These are phyloP conservation scores for Linum lewisii DNA, from an alignment of 345 rosid genomes.

Conservation along the genomic window DNA sequence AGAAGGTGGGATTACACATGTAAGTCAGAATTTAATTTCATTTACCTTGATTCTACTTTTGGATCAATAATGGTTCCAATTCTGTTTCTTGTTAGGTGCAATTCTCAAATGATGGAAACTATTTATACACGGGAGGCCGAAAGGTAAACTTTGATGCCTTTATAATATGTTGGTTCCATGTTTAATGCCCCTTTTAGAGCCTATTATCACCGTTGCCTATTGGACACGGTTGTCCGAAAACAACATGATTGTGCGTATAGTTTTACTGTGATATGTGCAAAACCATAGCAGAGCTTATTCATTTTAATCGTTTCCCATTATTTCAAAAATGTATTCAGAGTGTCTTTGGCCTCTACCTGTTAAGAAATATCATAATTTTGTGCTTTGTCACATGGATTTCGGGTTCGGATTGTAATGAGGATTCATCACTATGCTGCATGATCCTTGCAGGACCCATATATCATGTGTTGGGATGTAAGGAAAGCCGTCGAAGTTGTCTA, in stretches of 20 bases:
- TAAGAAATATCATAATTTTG: not conserved
- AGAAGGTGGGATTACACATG: constrained; percentile 93
- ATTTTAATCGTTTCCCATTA: too few relatives aligned
- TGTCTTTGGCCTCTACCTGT: too few relatives aligned
- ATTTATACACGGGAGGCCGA: constrained; percentile 84
- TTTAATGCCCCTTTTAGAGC: not conserved
- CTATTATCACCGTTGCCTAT: not conserved
- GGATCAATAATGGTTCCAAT: constrained; percentile 6
- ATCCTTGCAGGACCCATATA: constrained; percentile 72
- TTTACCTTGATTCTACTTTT: constrained; percentile 6
- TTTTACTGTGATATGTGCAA: too few relatives aligned
- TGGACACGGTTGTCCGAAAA: not conserved
- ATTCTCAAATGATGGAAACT: constrained; percentile 92
- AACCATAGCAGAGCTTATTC: too few relatives aligned
- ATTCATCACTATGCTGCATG: not conserved
- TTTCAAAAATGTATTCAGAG: too few relatives aligned
- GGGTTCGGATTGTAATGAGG: not conserved
- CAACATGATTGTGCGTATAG: too few relatives aligned
- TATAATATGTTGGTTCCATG: not conserved
- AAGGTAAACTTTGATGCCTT: constrained; percentile 39
- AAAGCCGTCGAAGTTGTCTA: constrained; percentile 80
- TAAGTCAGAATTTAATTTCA: constrained; percentile 31
- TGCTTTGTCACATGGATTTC: not conserved
- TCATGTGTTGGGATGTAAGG: constrained; percentile 89
- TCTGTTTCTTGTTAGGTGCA: constrained; percentile 48